phyloP scores from a whole-genome alignment of 2,329 filamentous ascomycete genomes.

The Aphanoascus verrucosus region DNA sequence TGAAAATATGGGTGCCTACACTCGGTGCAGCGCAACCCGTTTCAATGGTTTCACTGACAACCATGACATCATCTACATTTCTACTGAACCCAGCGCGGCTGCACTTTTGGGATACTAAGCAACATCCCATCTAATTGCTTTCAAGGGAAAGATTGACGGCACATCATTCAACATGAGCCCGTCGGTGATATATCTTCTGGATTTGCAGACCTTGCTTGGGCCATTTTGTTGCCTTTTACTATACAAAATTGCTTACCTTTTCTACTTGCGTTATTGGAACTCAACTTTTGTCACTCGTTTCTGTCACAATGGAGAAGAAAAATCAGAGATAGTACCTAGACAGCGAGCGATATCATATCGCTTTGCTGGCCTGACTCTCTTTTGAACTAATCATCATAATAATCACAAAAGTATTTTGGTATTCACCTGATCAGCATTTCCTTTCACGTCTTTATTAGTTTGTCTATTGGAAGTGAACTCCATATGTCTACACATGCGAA shows the following conservation, averaged over 20 bases:
- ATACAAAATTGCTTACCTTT: background rate
- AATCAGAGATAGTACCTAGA: background rate
- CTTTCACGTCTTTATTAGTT: too few species aligned
- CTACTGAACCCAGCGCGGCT: conserved; percentile 77
- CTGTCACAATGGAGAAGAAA: background rate
- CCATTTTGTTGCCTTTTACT: background rate
- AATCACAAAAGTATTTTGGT: background rate
- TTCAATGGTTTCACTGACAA: conserved; percentile 95
- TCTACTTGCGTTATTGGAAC: background rate
- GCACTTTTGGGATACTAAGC: conserved; percentile 51
- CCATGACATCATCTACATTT: conserved; percentile 90
- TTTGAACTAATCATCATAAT: background rate
- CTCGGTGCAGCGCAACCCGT: conserved; percentile 90
- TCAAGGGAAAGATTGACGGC: background rate
- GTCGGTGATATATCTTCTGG: background rate
- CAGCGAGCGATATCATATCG: background rate
- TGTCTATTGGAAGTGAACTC: too few species aligned
- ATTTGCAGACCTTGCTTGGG: background rate
- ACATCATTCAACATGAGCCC: conserved; percentile 12
- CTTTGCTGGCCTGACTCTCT: background rate
- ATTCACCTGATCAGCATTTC: background rate
- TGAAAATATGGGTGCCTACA: conserved; percentile 97
- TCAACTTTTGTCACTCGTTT: background rate
- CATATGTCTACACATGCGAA: too few species aligned
- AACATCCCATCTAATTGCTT: conserved; percentile 4